Base-by-base conservation (phyloP, 371 early-diverging fungal genomes). In the Choanephora cucurbitarum region DNA sequence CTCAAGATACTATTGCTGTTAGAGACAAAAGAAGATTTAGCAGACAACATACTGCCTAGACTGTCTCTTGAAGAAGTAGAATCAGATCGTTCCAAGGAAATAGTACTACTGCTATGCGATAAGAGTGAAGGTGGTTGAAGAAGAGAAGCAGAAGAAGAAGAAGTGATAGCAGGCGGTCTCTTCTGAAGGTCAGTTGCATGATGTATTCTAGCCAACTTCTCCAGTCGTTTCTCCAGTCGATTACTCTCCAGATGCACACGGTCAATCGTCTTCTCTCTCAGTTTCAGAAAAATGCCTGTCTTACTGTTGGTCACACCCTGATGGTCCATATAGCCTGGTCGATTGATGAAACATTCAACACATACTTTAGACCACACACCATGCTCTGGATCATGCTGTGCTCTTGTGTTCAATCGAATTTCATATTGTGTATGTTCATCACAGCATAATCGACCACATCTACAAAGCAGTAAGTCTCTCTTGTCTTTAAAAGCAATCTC, bases 321-420 rank as follows among this genome's bases (percentile, higher is more conserved):
- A 32, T 65, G 51, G 55, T 82, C 72, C 5, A 67, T 41, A 49
- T 83, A 81, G 24, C 86, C 82, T 18, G 85, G 77, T 46, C 83
- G 66, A 14, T 62, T 66, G 40, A 63, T 58, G 62, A 75, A 90
- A 60, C 95, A 94, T 13, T 65, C 61, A 42, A 79, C 70, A 66
- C 95, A 94, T 15, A 91, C 93, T 44, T 90, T 79, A 55, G 85
- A 87, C 88, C 86, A 87, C 5, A 77, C 55, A 19, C 95, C 95
- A 43, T 76, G 57, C 15, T 72, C 74, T 5, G 91, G 79, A 58
- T 91, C 91, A 64, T 92, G 91, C 32, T 70, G 71, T 6, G 91
- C 91, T 51, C 84, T 72, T 7, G 67, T 60, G 44, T 80, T 73
- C 47, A 94, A 69, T 53, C 85, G 81, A 77, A 92, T 83, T 60